A percentile compares a stretch with the other conserved stretches of the same genome.
These are phyloP conservation scores for Hymenoscyphus repandus DNA, from an alignment of 2,329 filamentous ascomycete genomes.

Conservation along the genomic window DNA sequence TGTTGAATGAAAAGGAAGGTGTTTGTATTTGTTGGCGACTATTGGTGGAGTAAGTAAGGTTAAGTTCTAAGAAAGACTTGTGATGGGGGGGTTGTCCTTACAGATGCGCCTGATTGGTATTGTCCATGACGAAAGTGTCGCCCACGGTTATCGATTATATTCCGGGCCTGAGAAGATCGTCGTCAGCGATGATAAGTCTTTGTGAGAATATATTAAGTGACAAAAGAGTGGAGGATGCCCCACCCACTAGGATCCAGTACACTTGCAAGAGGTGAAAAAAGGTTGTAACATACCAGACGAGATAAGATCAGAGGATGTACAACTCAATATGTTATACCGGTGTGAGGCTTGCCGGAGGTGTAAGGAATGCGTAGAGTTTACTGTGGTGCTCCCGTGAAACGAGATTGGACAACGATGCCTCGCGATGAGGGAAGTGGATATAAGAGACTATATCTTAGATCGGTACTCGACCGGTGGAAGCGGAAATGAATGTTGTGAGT, in stretches of 20 bases:
- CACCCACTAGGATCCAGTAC: constrained; percentile 19
- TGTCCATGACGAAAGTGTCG: constrained; percentile 42
- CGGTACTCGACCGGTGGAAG: constrained; percentile 22
- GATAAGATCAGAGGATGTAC: constrained; percentile 29
- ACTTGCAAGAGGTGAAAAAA: constrained; percentile 13
- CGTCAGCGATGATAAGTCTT: constrained; percentile 28
- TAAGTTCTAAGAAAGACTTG: constrained; percentile 13
- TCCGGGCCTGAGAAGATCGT: constrained; percentile 25
- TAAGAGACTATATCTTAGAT: constrained; percentile 28
- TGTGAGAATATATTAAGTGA: constrained; percentile 15
- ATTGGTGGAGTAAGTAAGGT: constrained; percentile 35
- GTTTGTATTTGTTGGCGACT: constrained; percentile 45
- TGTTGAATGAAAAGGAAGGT: constrained; percentile 44
- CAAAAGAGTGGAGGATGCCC: constrained; percentile 20
- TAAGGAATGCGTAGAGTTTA: constrained; percentile 37
- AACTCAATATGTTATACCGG: constrained; percentile 35
- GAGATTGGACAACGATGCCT: constrained; percentile 37
- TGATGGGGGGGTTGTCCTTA: constrained; percentile 36
- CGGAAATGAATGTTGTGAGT: constrained; percentile 38
- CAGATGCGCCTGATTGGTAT: constrained; percentile 45
- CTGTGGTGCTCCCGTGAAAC: constrained; percentile 30
- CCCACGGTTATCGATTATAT: constrained; percentile 23
- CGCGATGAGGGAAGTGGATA: constrained; percentile 35
- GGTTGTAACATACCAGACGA: constrained; percentile 27
- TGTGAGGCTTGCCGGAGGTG: constrained; percentile 21